Evolutionary conservation across 208 protist genomes (phyloP).

Genomic region (Leishmania gerbilli): DNA sequence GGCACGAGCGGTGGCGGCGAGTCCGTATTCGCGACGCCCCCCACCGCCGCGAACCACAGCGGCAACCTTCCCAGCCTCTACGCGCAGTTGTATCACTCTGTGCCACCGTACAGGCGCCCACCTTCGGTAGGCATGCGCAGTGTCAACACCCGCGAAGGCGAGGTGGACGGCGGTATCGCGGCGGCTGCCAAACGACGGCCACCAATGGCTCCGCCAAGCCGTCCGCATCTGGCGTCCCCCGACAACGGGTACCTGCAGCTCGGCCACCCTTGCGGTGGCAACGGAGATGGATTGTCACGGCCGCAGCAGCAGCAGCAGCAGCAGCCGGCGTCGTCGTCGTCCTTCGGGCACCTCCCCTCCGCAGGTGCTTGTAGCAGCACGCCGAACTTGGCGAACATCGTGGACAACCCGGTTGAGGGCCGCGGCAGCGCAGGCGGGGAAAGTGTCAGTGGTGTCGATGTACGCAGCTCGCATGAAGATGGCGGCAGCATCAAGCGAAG

Average conservation of each 20-base stretch:
- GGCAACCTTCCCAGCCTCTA: neutral
- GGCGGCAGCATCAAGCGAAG: neutral
- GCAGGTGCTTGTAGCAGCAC: constrained; percentile 7
- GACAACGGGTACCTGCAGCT: neutral
- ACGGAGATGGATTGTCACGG: neutral
- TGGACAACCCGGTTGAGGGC: neutral
- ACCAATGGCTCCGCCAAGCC: neutral
- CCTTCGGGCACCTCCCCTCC: neutral
- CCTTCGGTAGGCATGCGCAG: neutral
- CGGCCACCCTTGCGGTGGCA: neutral
- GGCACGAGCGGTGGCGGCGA: neutral
- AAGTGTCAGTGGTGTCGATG: neutral
- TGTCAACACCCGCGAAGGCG: neutral
- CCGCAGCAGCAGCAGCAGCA: neutral
- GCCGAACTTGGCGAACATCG: constrained; percentile 10
- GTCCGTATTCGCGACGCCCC: neutral
- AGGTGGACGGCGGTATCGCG: neutral
- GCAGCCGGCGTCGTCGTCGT: neutral
- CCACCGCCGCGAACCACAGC: neutral
- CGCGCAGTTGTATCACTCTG: neutral
- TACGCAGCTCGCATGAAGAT: neutral
- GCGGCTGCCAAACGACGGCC: neutral
- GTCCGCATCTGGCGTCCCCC: neutral
- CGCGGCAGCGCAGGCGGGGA: neutral
- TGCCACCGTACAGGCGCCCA: neutral